Base-by-base conservation (phyloP, 306 rosid genomes). In the Cucurbita argyrosperma region DNA sequence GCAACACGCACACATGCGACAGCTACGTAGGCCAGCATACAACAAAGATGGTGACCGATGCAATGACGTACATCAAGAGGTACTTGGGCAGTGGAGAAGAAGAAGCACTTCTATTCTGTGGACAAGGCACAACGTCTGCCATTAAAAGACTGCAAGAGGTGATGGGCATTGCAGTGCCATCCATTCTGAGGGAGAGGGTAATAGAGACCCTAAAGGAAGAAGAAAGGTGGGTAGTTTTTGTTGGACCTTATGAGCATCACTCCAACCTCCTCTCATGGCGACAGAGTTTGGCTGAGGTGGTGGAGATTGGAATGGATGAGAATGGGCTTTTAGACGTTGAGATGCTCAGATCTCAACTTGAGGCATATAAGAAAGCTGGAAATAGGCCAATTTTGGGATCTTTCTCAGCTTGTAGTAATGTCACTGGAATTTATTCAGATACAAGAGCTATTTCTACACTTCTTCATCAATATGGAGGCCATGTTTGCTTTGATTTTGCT, bases 241-340 rank as follows among this genome's bases (percentile, higher is more conserved):
- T 90, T 10, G 98, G 98, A 16, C 98, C 96, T 0, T 77, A 82
- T 56, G 98, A 92, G 71, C 98, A 92, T 79, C 96, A 92, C 70
- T 92, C 98, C 0, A 92, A 92, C 80, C 80, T 90, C 7, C 96
- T 92, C 18, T 88, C 96, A 7, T 92, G 98, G 98, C 60, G 96
- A 65, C 96, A 87, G 46, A 90, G 93, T 79, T 76, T 88, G 72
- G 96, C 93, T 42, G 83, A 92, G 58, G 93, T 92, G 0, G 77
- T 90, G 10, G 96, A 92, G 76, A 90, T 92, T 78, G 96, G 87
- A 9, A 19, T 90, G 6, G 84, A 90, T 65, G 80, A 81, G 1
- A 58, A 83, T 4, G 98, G 98, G 5, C 59, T 87, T 26, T 18
- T 87, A 14, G 90, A 88, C 49, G 80, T 88, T 88, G 89, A 86